Evolutionary conservation across 805 yeast genomes (phyloP), one percentile per base, ranked within the genome.

Genomic region (Dipodascus albidus): DNA sequence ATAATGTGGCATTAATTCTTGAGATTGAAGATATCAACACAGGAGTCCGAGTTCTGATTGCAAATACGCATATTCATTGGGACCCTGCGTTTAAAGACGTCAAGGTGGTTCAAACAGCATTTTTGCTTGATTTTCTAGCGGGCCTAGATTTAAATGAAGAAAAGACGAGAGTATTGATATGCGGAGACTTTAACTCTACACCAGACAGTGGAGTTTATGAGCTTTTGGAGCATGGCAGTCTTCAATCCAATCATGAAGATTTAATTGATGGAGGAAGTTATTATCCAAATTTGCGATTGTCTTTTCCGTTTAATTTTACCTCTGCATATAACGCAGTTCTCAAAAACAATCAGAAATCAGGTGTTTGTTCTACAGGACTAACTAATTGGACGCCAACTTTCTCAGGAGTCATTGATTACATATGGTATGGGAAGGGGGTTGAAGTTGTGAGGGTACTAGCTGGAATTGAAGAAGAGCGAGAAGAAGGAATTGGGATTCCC

Each of bases 41-140:
- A 3, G 87, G 87, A 8, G 83, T 82, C 64, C 76, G 76, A 55
- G 70, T 88, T 27, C 74, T 84, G 60, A 72, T 85, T 42, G 86
- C 82, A 1, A 87, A 87, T 59, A 87, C 96, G 0, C 96, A 87
- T 74, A 79, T 87, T 67, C 95, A 87, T 67, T 87, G 96, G 96
- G 96, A 87, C 71, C 96, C 96, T 3, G 83, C 83, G 50, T 83
- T 81, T 62, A 87, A 86, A 67, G 96, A 87, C 70, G 96, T 87
- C 48, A 87, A 87, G 64, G 79, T 95, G 2, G 81, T 87, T 72
- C 96, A 87, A 72, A 88, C 84, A 50, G 95, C 91, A 49, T 83
- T 87, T 20, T 70, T 87, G 57, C 69, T 87, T 61, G 95, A 87
- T 61, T 93, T 88, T 66, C 68, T 87, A 64, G 87, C 83, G 62